phyloP scores from a whole-genome alignment of 371 early-diverging fungal species.

The Mucor lusitanicus region DNA sequence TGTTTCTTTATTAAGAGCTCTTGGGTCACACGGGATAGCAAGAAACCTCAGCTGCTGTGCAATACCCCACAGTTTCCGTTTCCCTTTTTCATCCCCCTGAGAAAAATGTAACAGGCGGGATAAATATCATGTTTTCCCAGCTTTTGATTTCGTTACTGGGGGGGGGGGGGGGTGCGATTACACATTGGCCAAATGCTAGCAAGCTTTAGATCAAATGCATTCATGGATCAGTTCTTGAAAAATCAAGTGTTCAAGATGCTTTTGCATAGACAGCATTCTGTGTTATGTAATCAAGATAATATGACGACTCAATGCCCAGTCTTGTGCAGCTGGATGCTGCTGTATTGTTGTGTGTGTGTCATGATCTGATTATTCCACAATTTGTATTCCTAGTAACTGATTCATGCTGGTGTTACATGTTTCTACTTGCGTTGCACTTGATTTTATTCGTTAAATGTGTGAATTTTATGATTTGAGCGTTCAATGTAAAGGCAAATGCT shows the following conservation, averaged over 20 bases:
- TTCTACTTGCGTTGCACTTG: no score
- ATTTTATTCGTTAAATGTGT: no score
- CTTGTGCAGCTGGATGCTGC: no score
- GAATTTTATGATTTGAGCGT: no score
- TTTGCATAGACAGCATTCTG: no score
- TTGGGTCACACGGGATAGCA: background rate
- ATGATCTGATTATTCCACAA: no score
- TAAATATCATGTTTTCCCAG: background rate
- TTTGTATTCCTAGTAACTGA: no score
- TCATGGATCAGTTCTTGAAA: background rate
- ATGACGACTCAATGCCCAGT: no score
- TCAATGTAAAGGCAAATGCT: no score
- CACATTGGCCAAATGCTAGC: background rate
- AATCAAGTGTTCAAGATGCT: background rate
- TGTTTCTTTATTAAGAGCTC: background rate
- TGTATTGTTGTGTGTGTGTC: no score
- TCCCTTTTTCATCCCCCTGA: background rate
- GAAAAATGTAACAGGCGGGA: background rate
- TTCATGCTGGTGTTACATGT: no score
- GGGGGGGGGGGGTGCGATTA: background rate
- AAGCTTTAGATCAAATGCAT: background rate
- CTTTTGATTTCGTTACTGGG: background rate
- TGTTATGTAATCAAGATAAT: no score
- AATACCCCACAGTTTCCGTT: constrained; percentile 1
- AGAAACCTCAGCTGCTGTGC: background rate